Base-by-base conservation (phyloP, 2,329 filamentous ascomycete species). In the Septoria petroselini region DNA sequence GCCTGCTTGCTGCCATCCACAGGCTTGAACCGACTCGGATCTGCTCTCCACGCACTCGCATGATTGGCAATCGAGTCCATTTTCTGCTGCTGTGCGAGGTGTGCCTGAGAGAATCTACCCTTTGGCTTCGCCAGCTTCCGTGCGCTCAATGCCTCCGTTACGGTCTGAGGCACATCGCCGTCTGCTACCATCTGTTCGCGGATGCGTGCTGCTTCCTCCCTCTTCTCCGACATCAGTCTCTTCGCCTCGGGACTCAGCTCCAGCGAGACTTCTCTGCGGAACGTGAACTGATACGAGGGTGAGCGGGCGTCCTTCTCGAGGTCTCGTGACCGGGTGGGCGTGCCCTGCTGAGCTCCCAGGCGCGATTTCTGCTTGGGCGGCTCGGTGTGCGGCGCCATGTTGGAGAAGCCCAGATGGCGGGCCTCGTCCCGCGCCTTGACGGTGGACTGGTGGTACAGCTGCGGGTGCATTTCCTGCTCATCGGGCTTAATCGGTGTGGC, bases 31-130 rank as follows among this genome's bases (percentile, higher is more conserved):
- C 48, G 34, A 37, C 40, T 41, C 29, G 42, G 27, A n/a, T 52
- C 46, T 34, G 55, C 45, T 49, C 88, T 79, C 73, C 84, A 93
- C 12, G 85, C 81, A 8, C 91, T 95, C 7, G 89, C 78, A 66
- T 96, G 91, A 55, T 84, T 84, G 35, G 83, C 88, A 64, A 97
- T 96, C 1, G 91, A 96, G 67, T 95, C 90, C 91, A 97, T 96
- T 76, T 95, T 97, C 71, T 88, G 88, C 73, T 97, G 96, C 64
- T 91, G 81, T 41, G 84, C 83, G 80, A 88, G 86, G 67, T 97
- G 91, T 30, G 81, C 83, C 55, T 89, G 85, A 66, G 88, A 95
- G 71, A 85, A 97, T 38, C 91, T 84, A 59, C 88, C 84, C 71
- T 85, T 94, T 9, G 91, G 82, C 58, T 82, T 82, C 5, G 86